These are phyloP conservation scores for Adiantum capillusveneris DNA, from an alignment of 75 land plant genomes.

Conservation along the genomic window DNA sequence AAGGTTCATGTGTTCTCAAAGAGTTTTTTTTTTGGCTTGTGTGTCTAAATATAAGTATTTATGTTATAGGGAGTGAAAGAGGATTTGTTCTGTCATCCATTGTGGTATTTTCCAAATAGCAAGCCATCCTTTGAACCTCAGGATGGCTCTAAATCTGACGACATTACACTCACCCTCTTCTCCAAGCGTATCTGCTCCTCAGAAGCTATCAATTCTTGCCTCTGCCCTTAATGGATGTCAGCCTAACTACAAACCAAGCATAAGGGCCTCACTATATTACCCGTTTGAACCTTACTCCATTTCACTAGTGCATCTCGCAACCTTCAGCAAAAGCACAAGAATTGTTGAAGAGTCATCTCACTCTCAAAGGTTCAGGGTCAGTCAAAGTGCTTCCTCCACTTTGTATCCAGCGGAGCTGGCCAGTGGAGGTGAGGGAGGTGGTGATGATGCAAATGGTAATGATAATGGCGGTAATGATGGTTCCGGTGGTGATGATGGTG, in stretches of 20 bases:
- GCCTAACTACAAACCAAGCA: neutral
- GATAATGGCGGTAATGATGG: conserved; percentile 21
- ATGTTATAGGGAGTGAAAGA: no score
- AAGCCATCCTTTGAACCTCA: neutral
- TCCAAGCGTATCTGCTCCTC: neutral
- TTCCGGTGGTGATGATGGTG: conserved; percentile 37
- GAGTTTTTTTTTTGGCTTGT: no score
- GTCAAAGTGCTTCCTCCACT: neutral
- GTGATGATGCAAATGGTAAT: conserved; percentile 19
- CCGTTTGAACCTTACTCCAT: neutral
- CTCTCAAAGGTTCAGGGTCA: neutral
- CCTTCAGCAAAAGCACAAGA: neutral
- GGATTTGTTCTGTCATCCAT: no score
- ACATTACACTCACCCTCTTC: neutral
- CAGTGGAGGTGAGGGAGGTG: conserved; percentile 11
- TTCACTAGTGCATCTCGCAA: neutral
- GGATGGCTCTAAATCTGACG: conserved; percentile 4
- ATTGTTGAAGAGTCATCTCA: neutral
- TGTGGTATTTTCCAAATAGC: no score
- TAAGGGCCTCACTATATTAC: neutral
- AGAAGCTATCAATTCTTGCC: neutral
- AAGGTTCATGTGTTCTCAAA: no score
- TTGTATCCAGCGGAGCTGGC: conserved; percentile 1
- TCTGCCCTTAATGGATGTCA: neutral
- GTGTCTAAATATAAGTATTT: no score